Evolutionary conservation across 2,329 filamentous ascomycete genomes (phyloP), one percentile per base, ranked within the genome.

Genomic region (Neurospora sp.): DNA sequence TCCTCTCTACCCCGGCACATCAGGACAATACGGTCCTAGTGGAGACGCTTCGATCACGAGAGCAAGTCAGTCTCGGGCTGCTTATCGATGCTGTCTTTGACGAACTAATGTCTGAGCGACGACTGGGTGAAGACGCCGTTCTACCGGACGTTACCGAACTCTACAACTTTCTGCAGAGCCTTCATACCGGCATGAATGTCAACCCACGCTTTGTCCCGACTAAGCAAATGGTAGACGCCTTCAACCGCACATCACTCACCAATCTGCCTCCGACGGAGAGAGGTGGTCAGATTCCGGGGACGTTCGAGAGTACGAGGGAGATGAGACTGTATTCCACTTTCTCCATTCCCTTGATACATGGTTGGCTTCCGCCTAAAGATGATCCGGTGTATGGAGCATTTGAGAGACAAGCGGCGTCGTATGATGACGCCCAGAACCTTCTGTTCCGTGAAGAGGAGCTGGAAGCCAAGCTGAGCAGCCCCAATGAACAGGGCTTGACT

Each of bases 161-260:
- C 1, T 97, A 97, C 78, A 85, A 86, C 6, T 99, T 99, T 77
- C 83, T 99, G 2, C 88, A 96, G 70, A 92, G 92, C 65, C 82
- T 99, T 2, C 93, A 97, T 75, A 98, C 94, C 0, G 96, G 96
- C 43, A 97, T 99, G 92, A 99, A 98, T 76, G 95, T 98, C 70
- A 99, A 99, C 74, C 96, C 96, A 2, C 88, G 91, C 23, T 96
- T 97, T 73, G 85, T 96, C 8, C 86, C 92, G 1, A 85, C 83
- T 0, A 77, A 81, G 8, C 82, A 85, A 15, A 79, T 83, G 23
- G 77, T 82, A 38, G 79, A 75, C 69, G 82, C 83, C 2, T 83
- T 84, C 66, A 84, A 83, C 77, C 83, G 81, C 67, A 87, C 82
- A 3, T 85, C 85, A 0, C 81, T 87, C 40, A 84, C 83, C 1